Evolutionary conservation across 495 filamentous ascomycete species (phyloP), one percentile per base, ranked within the genome.

Genomic region (Glarea lozoyensis): DNA sequence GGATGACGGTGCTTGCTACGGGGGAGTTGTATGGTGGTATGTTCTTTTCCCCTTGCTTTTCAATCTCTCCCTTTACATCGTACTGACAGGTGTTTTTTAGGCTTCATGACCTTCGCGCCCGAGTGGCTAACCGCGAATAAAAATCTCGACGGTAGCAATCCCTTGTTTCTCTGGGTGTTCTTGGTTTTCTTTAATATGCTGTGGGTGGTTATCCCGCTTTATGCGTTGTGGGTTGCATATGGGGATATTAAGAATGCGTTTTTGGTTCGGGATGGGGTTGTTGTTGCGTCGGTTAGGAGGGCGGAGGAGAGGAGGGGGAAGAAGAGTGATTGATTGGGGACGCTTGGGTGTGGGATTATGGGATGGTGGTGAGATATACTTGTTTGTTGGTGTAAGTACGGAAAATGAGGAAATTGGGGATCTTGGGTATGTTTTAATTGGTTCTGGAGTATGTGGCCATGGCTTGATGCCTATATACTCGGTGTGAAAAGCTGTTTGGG

Each of bases 31-130:
- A 97, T 64, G 90, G 90, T 27, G 88, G 85, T 70, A 52, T 39
- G 70, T 55, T 40, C 10, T 9, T 18, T 23, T 16, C 20, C 30
- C 45, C n/a, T 44, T 5, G 15, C 10, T 6, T 40, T 42, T 3
- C 0, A 5, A 2, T 9, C 32, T 23, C 11, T 32, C 41, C 7
- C 7, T 10, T 16, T 35, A 5, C 32, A 15, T 21, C 4, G 19
- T 3, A 6, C 35, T 37, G 16, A 37, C 17, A 5, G 25, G 7
- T n/a, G 10, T 37, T 37, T 19, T 20, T 10, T 37, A 79, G 81
- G 84, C 10, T 95, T 83, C 58, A 96, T 97, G 85, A 97, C 90
- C 0, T 97, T 97, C 64, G 81, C 76, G 50, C 90, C 90, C 11
- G 90, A 97, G 66, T 97, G 88, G 89, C 61, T 97, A 42, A 82